Evolutionary conservation across 2,329 filamentous ascomycete genomes (phyloP), one percentile per base, ranked within the genome.

Genomic region (Colletotrichum sp.): DNA sequence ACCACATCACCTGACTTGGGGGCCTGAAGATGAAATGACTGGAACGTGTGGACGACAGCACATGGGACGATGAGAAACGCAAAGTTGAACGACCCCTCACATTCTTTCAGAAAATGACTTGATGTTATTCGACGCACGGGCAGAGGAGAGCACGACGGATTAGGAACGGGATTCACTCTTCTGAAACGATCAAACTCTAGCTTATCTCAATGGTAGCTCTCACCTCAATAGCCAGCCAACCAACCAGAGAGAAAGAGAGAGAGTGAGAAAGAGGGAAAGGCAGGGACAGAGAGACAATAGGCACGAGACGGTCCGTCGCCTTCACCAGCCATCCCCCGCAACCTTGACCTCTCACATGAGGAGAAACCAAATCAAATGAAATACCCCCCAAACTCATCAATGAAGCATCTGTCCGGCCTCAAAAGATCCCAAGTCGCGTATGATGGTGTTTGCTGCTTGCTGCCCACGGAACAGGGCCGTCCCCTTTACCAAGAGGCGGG

Each of bases 401-500:
- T 28, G 55, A 22, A 27, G 55, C 43, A n/a, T 22, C 43, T 27
- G 13, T 27, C 27, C 32, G 22, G 32, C 22, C 30, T 36, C n/a
- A 39, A 27, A 64, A 22, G 22, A 25, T 64, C 43, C 22, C 61
- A 32, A 30, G 34, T 67, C 56, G 34, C 62, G 18, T 39, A 32
- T 56, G 28, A 32, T 43, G 25, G 27, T 16, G 32, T 56, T 74
- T 55, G 25, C 28, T 34, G 25, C 27, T 34, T 15, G 43, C n/a
- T 22, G 6, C 55, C n/a, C 28, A 61, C 18, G 28, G 48, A 75
- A 34, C 73, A 75, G 62, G 73, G 73, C 70, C 56, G 34, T 68
- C 39, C 70, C 73, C 39, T 72, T 67, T 27, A 64, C 39, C 55
- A 55, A 22, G 55, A 56, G 69, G 73, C 62, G 73, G 73, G 73